phyloP scores from a whole-genome alignment of 768 basidiomycete genomes.

The Mycena belliarum region DNA sequence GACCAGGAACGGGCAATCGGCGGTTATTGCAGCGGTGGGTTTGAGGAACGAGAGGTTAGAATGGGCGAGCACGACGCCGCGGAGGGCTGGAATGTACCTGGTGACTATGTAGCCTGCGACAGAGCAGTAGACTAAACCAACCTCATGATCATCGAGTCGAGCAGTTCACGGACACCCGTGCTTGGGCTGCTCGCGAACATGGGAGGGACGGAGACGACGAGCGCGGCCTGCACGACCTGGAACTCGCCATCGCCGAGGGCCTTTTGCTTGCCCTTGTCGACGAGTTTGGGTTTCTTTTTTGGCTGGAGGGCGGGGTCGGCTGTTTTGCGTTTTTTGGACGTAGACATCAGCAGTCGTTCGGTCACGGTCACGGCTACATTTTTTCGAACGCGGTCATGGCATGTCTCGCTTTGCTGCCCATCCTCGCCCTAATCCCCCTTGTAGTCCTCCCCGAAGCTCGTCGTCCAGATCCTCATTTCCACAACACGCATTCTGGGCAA shows the following conservation, averaged over 20 bases:
- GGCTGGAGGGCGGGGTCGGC: constrained; percentile 27
- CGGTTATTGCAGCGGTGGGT: constrained; percentile 65
- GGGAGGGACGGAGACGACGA: constrained; percentile 78
- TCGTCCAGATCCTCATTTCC: constrained; percentile 78
- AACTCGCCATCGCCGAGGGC: constrained; percentile 47
- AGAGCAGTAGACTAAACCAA: constrained; percentile 33
- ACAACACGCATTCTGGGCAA: constrained; percentile 86
- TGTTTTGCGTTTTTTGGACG: constrained; percentile 54
- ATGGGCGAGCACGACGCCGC: constrained; percentile 86
- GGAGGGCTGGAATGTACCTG: constrained; percentile 87
- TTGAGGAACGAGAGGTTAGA: constrained; percentile 72
- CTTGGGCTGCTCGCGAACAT: constrained; percentile 74
- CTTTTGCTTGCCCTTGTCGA: constrained; percentile 41
- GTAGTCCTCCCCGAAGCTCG: constrained; percentile 76
- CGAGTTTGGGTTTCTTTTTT: constrained; percentile 40
- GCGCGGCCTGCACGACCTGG: constrained; percentile 58
- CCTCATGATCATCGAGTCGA: constrained; percentile 97
- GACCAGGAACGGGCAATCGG: constrained; percentile 84
- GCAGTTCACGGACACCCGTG: constrained; percentile 80
- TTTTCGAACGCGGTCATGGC: constrained; percentile 3
- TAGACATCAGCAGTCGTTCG: constrained; percentile 12
- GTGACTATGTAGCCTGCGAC: background rate
- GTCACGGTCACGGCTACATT: background rate
- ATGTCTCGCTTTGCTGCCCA: background rate
- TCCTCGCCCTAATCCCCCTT: constrained; percentile 18